Conservation (phyloP, 306 rosid genomes). For the Malus sieversii region DNA sequence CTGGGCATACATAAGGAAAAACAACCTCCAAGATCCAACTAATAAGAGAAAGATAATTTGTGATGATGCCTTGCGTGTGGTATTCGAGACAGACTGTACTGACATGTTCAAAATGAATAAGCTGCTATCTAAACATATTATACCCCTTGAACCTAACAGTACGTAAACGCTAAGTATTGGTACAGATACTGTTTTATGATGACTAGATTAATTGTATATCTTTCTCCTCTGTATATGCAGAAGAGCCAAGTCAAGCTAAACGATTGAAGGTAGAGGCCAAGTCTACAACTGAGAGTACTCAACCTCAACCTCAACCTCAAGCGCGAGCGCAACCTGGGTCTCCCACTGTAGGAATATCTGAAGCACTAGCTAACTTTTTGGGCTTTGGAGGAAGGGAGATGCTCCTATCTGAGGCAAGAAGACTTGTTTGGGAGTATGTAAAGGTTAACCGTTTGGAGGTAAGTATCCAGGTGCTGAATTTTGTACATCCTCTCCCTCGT, state of each 20-base stretch:
- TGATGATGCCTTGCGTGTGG: conserved; percentile 68
- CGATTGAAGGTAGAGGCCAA: conserved; percentile 48
- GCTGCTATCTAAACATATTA: conserved; percentile 74
- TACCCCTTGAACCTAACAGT: conserved; percentile 66
- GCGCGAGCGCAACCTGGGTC: conserved; percentile 5
- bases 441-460: conserved; percentile 69
- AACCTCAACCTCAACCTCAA: conserved; percentile 12
- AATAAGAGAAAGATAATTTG: conserved; percentile 86
- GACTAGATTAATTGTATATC: background rate
- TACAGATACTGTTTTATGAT: background rate
- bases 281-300: conserved; percentile 30
- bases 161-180: conserved; percentile 13
- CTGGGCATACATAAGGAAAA: conserved; percentile 88
- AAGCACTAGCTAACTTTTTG: conserved; percentile 66
- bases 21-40: conserved; percentile 87
- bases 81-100: conserved; percentile 80
- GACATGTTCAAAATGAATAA: conserved; percentile 95
- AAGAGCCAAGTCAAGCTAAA: conserved; percentile 48
- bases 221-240: conserved; percentile 25
- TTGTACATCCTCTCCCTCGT: background rate
- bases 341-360: conserved; percentile 51
- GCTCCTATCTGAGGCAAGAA: conserved; percentile 58
- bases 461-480: conserved; percentile 10
- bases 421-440: conserved; percentile 70
- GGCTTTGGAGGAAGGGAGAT: conserved; percentile 59